Percentiles rank a stretch among this genome's conserved stretches.
Evolutionary conservation across 2,329 filamentous ascomycete genomes (phyloP).

Genomic region (Aspergillus novoparasiticus): DNA sequence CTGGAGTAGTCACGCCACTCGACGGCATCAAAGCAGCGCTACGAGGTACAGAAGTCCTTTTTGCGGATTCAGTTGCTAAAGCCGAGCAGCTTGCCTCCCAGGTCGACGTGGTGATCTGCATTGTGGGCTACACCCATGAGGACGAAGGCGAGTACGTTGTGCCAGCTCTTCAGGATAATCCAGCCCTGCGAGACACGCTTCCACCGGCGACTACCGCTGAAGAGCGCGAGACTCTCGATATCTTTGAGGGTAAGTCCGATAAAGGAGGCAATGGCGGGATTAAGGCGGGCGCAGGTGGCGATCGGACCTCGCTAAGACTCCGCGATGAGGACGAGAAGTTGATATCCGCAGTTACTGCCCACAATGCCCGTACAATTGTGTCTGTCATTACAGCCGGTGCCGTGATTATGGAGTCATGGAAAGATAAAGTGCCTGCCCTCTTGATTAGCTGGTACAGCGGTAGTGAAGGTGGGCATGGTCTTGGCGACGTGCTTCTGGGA

Average conservation of each 20-base stretch:
- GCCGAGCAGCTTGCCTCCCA: conserved; percentile 4
- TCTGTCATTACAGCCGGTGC: conserved; percentile 6
- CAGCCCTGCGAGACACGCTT: not conserved
- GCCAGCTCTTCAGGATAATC: conserved; percentile 4
- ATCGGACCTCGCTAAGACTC: conserved; percentile 13
- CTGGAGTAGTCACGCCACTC: conserved; percentile 8
- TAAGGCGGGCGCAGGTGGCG: conserved; percentile 6
- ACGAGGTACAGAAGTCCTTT: not conserved
- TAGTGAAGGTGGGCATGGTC: conserved; percentile 13
- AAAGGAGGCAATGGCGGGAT: not conserved
- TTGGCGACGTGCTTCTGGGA: conserved; percentile 13
- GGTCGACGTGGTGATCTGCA: conserved; percentile 13
- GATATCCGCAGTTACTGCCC: not conserved
- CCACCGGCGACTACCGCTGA: not conserved
- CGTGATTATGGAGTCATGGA: conserved; percentile 14
- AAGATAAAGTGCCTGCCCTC: conserved; percentile 7
- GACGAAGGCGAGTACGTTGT: conserved; percentile 19
- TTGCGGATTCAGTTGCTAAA: not conserved
- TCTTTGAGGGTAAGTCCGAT: conserved; percentile 2
- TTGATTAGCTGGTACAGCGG: conserved; percentile 18
- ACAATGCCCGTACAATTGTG: conserved; percentile 4
- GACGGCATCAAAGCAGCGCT: conserved; percentile 11
- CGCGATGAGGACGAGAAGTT: conserved; percentile 6
- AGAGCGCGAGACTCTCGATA: not conserved
- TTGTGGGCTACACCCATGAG: conserved; percentile 13